phyloP scores from a whole-genome alignment of 768 basidiomycete genomes.

The Goffeauzyma gilvescens region DNA sequence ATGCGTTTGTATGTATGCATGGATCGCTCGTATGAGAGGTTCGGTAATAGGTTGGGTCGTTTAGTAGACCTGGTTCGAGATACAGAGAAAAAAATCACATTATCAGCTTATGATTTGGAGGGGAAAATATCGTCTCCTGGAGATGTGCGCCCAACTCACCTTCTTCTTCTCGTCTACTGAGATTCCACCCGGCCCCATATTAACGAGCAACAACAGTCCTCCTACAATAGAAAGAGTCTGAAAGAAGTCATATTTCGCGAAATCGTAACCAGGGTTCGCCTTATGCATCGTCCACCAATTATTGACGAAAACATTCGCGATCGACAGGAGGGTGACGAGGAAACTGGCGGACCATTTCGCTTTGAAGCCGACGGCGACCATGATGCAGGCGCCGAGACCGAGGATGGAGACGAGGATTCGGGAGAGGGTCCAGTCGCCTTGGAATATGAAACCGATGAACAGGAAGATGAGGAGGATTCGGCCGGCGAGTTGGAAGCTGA shows the following conservation, averaged over 20 bases:
- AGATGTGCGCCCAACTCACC: conserved; percentile 33
- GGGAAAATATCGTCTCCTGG: no score
- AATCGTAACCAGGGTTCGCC: conserved; percentile 86
- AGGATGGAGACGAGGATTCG: conserved; percentile 74
- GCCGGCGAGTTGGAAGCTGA: conserved; percentile 87
- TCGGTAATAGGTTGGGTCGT: no score
- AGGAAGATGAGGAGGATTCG: conserved; percentile 96
- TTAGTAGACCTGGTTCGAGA: no score
- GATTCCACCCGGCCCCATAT: conserved; percentile 93
- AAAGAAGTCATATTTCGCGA: conserved; percentile 99
- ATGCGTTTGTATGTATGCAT: no score
- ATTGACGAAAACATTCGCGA: conserved; percentile 96
- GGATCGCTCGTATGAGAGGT: no score
- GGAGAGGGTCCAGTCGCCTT: conserved; percentile 72
- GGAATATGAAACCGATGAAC: conserved; percentile 91
- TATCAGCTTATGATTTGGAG: no score
- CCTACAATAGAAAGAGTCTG: conserved; percentile 85
- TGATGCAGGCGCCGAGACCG: conserved; percentile 75
- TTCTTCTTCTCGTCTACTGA: conserved; percentile 99
- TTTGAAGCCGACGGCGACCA: conserved; percentile 98
- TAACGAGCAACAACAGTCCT: conserved; percentile 87
- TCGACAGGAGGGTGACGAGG: conserved; percentile 70
- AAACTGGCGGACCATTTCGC: conserved; percentile 97
- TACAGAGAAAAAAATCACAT: no score
- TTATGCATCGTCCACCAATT: conserved; percentile 94